Evolutionary conservation across 2,329 filamentous ascomycete genomes (phyloP), one percentile per base, ranked within the genome.

Genomic region (Penicillium brevicompactum): DNA sequence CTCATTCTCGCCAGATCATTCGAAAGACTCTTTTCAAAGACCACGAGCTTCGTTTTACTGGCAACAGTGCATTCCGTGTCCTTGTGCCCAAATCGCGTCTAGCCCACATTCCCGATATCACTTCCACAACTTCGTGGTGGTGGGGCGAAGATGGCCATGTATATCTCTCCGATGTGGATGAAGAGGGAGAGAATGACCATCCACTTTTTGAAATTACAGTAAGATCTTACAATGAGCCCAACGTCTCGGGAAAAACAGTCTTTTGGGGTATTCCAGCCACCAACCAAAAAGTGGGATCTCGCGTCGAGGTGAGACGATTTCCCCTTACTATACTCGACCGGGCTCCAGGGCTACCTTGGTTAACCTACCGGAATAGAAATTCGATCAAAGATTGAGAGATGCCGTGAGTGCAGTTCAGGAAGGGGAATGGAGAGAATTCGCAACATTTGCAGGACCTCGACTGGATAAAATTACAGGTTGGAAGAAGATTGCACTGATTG

Each of bases 401-500:
- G 72, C 75, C 0, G 66, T 81, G 1, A 53, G 61, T 0, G 62
- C 65, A 16, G 77, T 80, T 1, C 70, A 73, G 0, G 60, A 72
- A 55, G 70, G 74, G 1, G 57, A 61, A 16, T 81, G 79, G 79
- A 73, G 74, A 22, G 78, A 81, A 47, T 81, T 81, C 40, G 74
- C 78, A 4, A 74, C 78, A 0, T 81, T 80, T 51, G 73, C 79
- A 1, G 79, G 79, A 0, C 78, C 78, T 1, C 74, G 78, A 34
- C 60, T 81, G 16, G 58, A 71, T 7, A 67, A 66, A 2, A 65
- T 81, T 3, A 75, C 66, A 1, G 74, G 68, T 2, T 80, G 76
- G 70, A 67, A 75, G 41, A 76, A 76, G 49, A 61, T 83, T 2
- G 82, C 78, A 5, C 72, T 84, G 4, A 75, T 84, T 0, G 82